Evolutionary conservation across 2,329 filamentous ascomycete species (phyloP).

Genomic region (Sphaerulina populicola): DNA sequence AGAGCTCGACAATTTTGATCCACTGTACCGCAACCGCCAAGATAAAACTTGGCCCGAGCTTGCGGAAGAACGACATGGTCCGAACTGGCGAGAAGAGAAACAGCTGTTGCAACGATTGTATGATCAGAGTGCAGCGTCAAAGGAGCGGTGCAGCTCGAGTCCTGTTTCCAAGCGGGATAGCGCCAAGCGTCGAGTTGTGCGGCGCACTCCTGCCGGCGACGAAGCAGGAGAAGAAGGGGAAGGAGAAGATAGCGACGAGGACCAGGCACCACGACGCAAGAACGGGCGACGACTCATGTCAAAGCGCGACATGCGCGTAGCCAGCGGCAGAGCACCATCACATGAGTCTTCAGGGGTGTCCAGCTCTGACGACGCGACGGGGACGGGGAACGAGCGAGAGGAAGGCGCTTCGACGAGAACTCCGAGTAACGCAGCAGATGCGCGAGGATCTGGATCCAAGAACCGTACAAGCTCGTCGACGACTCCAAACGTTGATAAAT

Average conservation of each 20-base stretch:
- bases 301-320: conserved; percentile 31
- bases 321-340: conserved; percentile 26
- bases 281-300: conserved; percentile 32
- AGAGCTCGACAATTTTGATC: conserved; percentile 58
- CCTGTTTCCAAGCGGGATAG: conserved; percentile 31
- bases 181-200: conserved; percentile 21
- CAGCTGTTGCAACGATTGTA: conserved; percentile 69
- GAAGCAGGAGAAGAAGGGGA: conserved; percentile 1
- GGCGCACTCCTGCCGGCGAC: conserved; percentile 14
- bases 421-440: conserved; percentile 21
- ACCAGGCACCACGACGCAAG: conserved; percentile 26
- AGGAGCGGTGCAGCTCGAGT: conserved; percentile 29
- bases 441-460: conserved; percentile 18
- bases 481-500: conserved; percentile 18
- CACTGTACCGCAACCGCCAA: conserved; percentile 62
- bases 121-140: conserved; percentile 41
- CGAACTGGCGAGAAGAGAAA: conserved; percentile 83
- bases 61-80: conserved; percentile 70
- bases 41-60: conserved; percentile 82
- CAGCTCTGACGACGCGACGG: conserved; percentile 19
- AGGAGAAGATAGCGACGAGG: conserved; percentile 18
- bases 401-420: conserved; percentile 25
- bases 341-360: conserved; percentile 27
- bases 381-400: conserved; percentile 11
- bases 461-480: conserved; percentile 27